Percentiles rank a stretch among this genome's conserved stretches.
Evolutionary conservation across 2,329 filamentous ascomycete genomes (phyloP).

Genomic region (Colletotrichum costaricense): DNA sequence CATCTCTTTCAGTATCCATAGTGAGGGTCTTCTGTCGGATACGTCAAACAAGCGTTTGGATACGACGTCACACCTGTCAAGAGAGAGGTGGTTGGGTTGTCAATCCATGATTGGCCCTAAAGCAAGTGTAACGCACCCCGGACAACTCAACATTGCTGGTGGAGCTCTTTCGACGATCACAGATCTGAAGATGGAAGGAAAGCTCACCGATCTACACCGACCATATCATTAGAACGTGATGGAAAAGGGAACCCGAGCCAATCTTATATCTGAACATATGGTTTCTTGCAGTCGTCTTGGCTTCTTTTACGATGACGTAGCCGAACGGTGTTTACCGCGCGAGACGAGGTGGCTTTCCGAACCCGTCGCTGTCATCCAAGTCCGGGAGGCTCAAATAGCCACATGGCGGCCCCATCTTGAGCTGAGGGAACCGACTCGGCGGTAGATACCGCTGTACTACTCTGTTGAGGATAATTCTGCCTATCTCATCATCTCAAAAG

Average conservation of each 20-base stretch:
- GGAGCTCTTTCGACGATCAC: conserved; percentile 8
- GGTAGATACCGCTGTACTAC: background rate
- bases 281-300: background rate
- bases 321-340: background rate
- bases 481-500: background rate
- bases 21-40: background rate
- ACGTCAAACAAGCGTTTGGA: conserved; percentile 11
- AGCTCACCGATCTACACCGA: conserved; percentile 12
- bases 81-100: conserved; percentile 8
- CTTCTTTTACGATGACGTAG: background rate
- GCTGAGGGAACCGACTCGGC: background rate
- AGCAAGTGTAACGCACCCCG: conserved; percentile 13
- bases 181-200: background rate
- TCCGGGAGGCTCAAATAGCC: background rate
- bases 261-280: background rate
- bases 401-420: background rate
- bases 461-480: background rate
- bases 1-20: background rate
- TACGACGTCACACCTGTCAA: background rate
- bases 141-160: conserved; percentile 1
- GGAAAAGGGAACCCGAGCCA: background rate
- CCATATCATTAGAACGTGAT: background rate
- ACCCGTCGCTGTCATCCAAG: background rate
- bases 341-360: background rate
- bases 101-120: conserved; percentile 23